These are phyloP conservation scores for Vigna nakashimae DNA, from an alignment of 306 rosid genomes.

Conservation along the genomic window DNA sequence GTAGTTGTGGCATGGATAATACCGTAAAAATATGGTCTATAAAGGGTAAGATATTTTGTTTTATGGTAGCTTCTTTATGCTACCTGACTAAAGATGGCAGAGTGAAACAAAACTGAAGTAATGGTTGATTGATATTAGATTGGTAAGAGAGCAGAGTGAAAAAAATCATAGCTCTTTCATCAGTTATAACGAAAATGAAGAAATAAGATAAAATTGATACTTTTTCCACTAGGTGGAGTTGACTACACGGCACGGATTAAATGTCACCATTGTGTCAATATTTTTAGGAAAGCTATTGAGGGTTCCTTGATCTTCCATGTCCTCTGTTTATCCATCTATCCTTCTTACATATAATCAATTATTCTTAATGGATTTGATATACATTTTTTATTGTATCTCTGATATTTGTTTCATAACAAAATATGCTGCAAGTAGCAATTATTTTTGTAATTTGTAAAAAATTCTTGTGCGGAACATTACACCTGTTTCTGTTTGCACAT, in stretches of 20 bases:
- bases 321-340: background rate
- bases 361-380: background rate
- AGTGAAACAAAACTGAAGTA: background rate
- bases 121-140: background rate
- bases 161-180: background rate
- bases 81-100: background rate
- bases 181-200: background rate
- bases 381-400: background rate
- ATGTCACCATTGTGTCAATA: background rate
- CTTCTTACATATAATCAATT: background rate
- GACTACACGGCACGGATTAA: background rate
- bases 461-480: background rate
- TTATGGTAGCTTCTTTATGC: background rate
- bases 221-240: background rate
- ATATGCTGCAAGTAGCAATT: background rate
- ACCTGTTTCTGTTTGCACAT: background rate
- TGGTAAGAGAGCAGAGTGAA: background rate
- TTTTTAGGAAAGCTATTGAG: background rate
- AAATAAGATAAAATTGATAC: background rate
- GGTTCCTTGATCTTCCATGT: background rate
- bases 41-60: constrained; percentile 66
- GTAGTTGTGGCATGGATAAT: constrained; percentile 99
- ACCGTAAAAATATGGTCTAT: constrained; percentile 97
- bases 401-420: constrained; percentile 3
- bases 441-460: background rate